phyloP scores from a whole-genome alignment of 192 early-diverging fungal species.

The Backusella westeae region DNA sequence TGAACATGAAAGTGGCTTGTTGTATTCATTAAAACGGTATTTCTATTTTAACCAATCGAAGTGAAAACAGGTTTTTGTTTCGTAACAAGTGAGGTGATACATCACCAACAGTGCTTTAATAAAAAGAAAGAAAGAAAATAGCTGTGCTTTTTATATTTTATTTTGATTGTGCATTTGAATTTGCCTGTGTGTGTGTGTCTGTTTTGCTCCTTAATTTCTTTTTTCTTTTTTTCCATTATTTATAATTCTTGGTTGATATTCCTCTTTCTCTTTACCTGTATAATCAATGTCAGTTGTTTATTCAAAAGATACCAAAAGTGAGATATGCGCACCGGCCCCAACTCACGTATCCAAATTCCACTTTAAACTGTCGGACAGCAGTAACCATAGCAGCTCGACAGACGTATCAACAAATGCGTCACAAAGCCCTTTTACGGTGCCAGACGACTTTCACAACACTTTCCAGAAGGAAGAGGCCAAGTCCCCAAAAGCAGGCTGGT shows the following conservation, averaged over 20 bases:
- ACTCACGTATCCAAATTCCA: background rate
- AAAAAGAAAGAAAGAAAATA: background rate
- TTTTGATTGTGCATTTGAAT: background rate
- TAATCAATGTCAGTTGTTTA: background rate
- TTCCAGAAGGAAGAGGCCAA: background rate
- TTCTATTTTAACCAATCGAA: background rate
- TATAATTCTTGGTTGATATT: background rate
- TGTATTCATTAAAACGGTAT: background rate
- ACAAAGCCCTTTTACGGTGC: constrained; percentile 1
- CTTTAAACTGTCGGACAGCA: background rate
- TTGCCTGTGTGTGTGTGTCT: background rate
- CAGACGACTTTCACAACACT: constrained; percentile 5
- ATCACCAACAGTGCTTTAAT: background rate
- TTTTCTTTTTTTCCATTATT: background rate
- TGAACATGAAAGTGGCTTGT: too few species aligned
- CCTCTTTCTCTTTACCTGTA: background rate
- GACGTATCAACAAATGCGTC: background rate
- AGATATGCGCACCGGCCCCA: constrained; percentile 6
- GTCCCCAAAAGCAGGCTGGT: constrained; percentile 24
- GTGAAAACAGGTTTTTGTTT: background rate
- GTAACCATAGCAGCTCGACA: background rate
- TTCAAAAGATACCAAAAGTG: background rate
- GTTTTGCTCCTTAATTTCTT: background rate
- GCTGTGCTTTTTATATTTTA: background rate
- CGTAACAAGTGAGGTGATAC: background rate